Evolutionary conservation across 2,329 filamentous ascomycete genomes (phyloP), one percentile per base, ranked within the genome.

Genomic region (Diaporthe nobilis): DNA sequence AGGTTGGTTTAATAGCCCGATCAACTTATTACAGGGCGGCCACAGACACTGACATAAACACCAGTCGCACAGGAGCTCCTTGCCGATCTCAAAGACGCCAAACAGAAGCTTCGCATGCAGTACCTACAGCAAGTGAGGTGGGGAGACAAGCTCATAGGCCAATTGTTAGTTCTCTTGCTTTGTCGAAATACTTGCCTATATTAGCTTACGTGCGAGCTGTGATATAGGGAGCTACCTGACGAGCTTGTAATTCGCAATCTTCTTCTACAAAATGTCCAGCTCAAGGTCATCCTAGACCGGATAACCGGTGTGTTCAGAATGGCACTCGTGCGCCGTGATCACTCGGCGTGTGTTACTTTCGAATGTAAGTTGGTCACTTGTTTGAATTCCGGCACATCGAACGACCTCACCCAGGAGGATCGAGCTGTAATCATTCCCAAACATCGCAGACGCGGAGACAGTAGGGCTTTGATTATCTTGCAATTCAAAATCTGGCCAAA

Each of bases 281-380:
- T 71, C 49, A 57, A 55, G 20, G 7, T 71, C 9, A 71, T 71
- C 22, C 49, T 55, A 20, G 67, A 57, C 12, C 67, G 31, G 20
- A 1, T n/a, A 22, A 57, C 49, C 3, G 3, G 44, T 3, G 9
- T 55, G 67, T 55, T 51, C 22, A 22, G 67, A 17, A 71, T 71
- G 67, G 67, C n/a, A 10, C 31, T 71, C 2, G 47, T 55, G 34
- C 49, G 49, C 31, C 49, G 67, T 22, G 49, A 71, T 39, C 49
- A 55, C n/a, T 71, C 49, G 0, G 67, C 67, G 7, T 44, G 34
- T 55, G 67, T 57, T 5, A 71, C 67, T 44, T 71, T 71, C 10
- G 67, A 71, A 25, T 57, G 67, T 57, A 8, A 13, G 67, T 37
- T 12, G 7, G 4, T 28, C n/a, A 1, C 10, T 53, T n/a, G 20